These are phyloP conservation scores for Neofusicoccum cordaticola DNA, from an alignment of 2,329 filamentous ascomycete species.

Conservation along the genomic window DNA sequence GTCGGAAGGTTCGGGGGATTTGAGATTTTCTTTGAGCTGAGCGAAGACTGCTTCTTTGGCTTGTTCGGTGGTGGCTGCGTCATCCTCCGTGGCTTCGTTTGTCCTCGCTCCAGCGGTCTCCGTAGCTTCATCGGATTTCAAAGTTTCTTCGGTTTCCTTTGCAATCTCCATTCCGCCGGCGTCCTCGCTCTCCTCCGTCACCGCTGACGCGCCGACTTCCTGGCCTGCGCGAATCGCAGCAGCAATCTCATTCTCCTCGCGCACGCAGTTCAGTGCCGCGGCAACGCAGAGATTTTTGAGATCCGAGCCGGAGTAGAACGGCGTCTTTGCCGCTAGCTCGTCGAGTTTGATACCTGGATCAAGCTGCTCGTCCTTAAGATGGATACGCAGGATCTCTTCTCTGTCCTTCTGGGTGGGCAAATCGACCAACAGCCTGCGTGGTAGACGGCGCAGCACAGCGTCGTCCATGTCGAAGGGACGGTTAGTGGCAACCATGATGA, in stretches of 20 bases:
- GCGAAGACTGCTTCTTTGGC: too few relatives aligned
- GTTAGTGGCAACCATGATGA: slow-evolving; percentile 98
- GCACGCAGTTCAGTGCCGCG: slow-evolving; percentile 74
- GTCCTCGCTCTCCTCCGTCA: background rate
- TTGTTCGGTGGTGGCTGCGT: too few relatives aligned
- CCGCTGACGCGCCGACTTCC: background rate
- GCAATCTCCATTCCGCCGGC: background rate
- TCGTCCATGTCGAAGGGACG: slow-evolving; percentile 92
- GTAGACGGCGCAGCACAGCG: slow-evolving; percentile 73
- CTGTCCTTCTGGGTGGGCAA: slow-evolving; percentile 66
- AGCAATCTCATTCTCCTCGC: slow-evolving; percentile 61
- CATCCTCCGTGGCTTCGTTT: too few relatives aligned
- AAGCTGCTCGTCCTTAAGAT: slow-evolving; percentile 66
- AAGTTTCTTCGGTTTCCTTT: background rate
- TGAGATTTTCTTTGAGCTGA: too few relatives aligned
- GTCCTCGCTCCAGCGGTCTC: background rate
- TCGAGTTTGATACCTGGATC: slow-evolving; percentile 60
- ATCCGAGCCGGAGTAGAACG: slow-evolving; percentile 78
- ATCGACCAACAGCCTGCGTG: slow-evolving; percentile 70
- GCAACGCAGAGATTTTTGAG: slow-evolving; percentile 80
- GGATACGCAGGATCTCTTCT: slow-evolving; percentile 66
- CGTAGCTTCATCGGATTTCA: background rate
- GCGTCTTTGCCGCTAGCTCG: slow-evolving; percentile 63
- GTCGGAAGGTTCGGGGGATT: too few relatives aligned
- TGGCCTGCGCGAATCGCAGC: background rate